phyloP scores from a whole-genome alignment of 257 asterid genomes.

The Capsicum pubescens region DNA sequence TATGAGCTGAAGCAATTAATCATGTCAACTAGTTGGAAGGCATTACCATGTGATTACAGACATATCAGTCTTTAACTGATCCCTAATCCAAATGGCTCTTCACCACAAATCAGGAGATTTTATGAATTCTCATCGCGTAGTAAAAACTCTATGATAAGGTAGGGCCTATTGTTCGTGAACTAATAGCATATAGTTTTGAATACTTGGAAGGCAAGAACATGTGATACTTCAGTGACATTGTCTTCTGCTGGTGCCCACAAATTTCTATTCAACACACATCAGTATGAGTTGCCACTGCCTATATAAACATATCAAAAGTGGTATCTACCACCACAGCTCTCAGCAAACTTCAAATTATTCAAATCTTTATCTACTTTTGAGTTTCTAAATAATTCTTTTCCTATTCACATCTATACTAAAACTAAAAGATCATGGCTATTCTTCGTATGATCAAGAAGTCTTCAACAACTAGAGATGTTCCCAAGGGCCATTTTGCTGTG shows the following conservation, averaged over 20 bases:
- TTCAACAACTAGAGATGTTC: constrained; percentile 36
- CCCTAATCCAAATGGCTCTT: neutral
- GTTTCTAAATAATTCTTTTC: neutral
- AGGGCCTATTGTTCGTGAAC: constrained; percentile 9
- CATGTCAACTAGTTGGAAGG: neutral
- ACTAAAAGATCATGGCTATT: constrained; percentile 9
- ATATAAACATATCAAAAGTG: neutral
- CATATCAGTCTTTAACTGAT: neutral
- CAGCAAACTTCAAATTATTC: neutral
- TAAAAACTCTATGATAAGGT: neutral
- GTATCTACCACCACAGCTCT: constrained; percentile 9
- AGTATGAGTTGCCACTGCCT: neutral
- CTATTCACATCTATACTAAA: neutral
- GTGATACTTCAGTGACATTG: neutral
- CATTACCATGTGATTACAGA: neutral
- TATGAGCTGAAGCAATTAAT: neutral
- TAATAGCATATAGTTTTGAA: neutral
- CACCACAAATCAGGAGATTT: neutral
- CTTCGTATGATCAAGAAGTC: constrained; percentile 13
- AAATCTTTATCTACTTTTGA: neutral
- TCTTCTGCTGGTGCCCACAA: constrained; percentile 2
- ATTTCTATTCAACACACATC: neutral
- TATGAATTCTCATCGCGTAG: neutral
- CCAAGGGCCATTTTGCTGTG: constrained; percentile 62
- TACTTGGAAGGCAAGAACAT: neutral